Base-by-base conservation (phyloP, 1,284 basidiomycete species). In the Caloboletus firmus region DNA sequence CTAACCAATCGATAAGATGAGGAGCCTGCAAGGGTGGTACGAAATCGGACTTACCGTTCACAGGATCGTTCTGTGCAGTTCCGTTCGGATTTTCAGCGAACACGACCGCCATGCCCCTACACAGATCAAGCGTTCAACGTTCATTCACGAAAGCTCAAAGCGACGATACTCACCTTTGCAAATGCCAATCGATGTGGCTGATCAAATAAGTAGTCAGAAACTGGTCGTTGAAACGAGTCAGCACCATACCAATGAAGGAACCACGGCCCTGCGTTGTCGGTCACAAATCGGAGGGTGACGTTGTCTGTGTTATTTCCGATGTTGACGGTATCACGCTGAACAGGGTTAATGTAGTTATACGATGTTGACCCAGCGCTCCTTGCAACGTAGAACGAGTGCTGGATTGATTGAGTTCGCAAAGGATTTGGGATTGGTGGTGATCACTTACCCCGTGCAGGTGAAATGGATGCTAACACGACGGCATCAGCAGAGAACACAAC, bases 401-500 rank as follows among this genome's bases (percentile, higher is more conserved):
- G 49, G 17, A 34, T 26, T 22, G 13, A n/a, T 30, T 43, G 26
- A 54, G n/a, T 31, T 35, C 40, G 22, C n/a, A 32, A 45, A 26
- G 13, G 40, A 24, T 36, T 18, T 30, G 22, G 17, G 5, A 4
- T 11, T 12, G 15, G 30, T 28, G 7, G 31, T 2, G 12, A 26
- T 45, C 12, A 62, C 74, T 45, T 66, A 77, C 73, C 51, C 78
- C 75, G 50, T 80, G 78, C 47, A 80, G 61, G 62, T 77, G 77
- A 59, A 78, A 72, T 1, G 76, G 76, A 49, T 71, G 69, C 69
- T 71, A 35, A 49, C 4, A 49, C 10, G 13, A 45, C 18, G n/a
- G n/a, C 15, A 24, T 54, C 26, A 60, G 43, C 47, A 47, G 20
- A 41, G 13, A 51, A 18, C 13, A n/a, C 12, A 22, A 15, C 3